Percentiles rank a stretch among this genome's conserved stretches.
phyloP scores from a whole-genome alignment of 305 asterid genomes.

The Salvia sclarea region DNA sequence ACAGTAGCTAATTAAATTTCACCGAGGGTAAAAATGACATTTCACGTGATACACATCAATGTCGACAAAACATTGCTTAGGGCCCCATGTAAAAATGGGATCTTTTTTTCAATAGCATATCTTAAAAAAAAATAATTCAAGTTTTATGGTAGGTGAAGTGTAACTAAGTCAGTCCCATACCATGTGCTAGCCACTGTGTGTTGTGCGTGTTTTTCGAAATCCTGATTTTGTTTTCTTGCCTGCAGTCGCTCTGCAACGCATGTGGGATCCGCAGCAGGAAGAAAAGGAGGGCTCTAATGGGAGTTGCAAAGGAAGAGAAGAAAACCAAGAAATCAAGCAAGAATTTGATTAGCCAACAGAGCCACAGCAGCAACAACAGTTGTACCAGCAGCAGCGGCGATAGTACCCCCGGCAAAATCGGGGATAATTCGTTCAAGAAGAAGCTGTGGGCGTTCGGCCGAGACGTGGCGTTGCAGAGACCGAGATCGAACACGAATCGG shows the following conservation, averaged over 20 bases:
- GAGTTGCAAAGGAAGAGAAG: conserved; percentile 71
- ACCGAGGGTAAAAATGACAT: neutral
- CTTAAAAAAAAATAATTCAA: neutral
- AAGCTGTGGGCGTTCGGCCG: conserved; percentile 56
- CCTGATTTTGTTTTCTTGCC: conserved; percentile 23
- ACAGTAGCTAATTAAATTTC: neutral
- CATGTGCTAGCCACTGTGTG: conserved; percentile 22
- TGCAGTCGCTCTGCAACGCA: conserved; percentile 94
- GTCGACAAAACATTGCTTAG: conserved; percentile 20
- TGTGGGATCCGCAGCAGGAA: conserved; percentile 95
- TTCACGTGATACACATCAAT: conserved; percentile 33
- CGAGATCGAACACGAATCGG: conserved; percentile 63
- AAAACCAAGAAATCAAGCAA: conserved; percentile 56
- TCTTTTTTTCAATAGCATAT: neutral
- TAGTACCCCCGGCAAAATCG: conserved; percentile 37
- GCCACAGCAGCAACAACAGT: conserved; percentile 44
- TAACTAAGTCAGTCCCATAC: neutral
- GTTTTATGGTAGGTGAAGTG: neutral
- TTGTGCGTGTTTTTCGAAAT: neutral
- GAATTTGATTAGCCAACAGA: conserved; percentile 20
- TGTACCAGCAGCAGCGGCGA: conserved; percentile 56
- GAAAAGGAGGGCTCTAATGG: conserved; percentile 83
- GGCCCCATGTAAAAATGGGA: neutral
- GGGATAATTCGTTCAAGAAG: conserved; percentile 44
- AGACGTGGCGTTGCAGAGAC: conserved; percentile 68